A percentile compares a stretch with the other conserved stretches of the same genome.
Conservation (phyloP, 2,329 filamentous ascomycete species). For the Furcasterigmium furcatum region DNA sequence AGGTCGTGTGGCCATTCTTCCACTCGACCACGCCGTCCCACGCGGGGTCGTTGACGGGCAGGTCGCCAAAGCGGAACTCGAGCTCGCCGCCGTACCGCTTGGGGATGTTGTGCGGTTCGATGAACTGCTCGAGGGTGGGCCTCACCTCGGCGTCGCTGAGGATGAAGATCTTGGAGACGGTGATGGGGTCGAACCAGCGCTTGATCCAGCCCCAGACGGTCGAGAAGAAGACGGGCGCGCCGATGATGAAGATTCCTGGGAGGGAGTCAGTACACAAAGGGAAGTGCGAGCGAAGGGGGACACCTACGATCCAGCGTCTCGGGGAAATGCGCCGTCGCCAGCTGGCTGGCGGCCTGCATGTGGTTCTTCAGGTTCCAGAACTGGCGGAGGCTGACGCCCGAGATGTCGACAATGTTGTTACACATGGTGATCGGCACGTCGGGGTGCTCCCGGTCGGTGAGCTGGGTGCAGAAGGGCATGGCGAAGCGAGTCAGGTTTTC, state of each 20-base stretch:
- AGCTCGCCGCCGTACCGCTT: conserved; percentile 86
- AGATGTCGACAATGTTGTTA: conserved; percentile 94
- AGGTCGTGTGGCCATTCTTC: conserved; percentile 48
- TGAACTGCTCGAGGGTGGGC: conserved; percentile 74
- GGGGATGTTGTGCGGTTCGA: conserved; percentile 79
- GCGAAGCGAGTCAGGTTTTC: conserved; percentile 88
- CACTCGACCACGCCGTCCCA: conserved; percentile 48
- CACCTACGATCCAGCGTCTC: conserved; percentile 87
- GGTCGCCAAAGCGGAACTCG: conserved; percentile 76
- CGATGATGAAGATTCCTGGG: conserved; percentile 64
- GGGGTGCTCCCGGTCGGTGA: conserved; percentile 67
- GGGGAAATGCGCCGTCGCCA: conserved; percentile 92
- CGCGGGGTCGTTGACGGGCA: conserved; percentile 67
- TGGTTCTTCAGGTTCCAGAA: conserved; percentile 94
- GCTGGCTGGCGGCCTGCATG: conserved; percentile 86
- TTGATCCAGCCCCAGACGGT: conserved; percentile 96
- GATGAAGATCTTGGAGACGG: conserved; percentile 95
- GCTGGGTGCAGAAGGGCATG: conserved; percentile 77
- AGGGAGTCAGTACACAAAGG: background rate
- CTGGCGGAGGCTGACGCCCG: conserved; percentile 81
- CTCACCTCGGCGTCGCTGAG: conserved; percentile 70
- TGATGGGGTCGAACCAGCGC: conserved; percentile 92
- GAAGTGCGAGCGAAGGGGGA: background rate
- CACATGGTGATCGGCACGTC: conserved; percentile 87
- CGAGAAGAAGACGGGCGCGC: conserved; percentile 85